Percentiles rank a stretch among this genome's conserved stretches.
These are phyloP conservation scores for Trichoderma cornu-damae DNA, from an alignment of 2,329 filamentous ascomycete species.

Conservation along the genomic window DNA sequence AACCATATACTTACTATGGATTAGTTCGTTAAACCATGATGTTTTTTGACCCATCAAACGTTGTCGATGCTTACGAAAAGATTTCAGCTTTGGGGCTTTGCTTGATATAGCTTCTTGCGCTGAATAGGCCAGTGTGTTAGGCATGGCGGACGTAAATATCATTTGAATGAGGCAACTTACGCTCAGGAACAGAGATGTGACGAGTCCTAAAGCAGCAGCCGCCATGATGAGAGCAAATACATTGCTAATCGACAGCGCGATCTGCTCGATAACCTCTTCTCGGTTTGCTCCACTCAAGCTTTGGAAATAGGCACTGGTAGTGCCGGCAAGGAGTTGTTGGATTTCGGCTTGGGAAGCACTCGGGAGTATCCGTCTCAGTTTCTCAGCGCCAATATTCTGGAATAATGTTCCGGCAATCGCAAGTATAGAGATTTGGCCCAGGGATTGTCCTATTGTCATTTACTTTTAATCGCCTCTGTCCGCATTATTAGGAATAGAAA, in stretches of 20 bases:
- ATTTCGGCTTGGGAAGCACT: neutral
- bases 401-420: slow-evolving; percentile 12
- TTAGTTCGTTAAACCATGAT: too few relatives aligned
- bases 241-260: slow-evolving; percentile 4
- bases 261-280: slow-evolving; percentile 5
- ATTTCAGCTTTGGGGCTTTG: too few relatives aligned
- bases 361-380: neutral
- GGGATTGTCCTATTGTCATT: neutral
- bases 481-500: too few relatives aligned
- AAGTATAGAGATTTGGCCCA: neutral
- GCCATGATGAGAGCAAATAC: slow-evolving; percentile 7
- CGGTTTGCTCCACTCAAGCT: neutral
- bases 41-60: too few relatives aligned
- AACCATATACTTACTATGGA: too few relatives aligned
- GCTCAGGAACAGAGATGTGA: slow-evolving; percentile 11
- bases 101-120: too few relatives aligned
- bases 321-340: neutral
- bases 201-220: slow-evolving; percentile 1
- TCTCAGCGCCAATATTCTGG: slow-evolving; percentile 7
- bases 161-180: neutral
- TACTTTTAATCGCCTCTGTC: too few relatives aligned
- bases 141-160: neutral
- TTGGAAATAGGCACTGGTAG: slow-evolving; percentile 11
- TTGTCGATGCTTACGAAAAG: too few relatives aligned
- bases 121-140: too few relatives aligned